Percentiles rank a stretch among this genome's conserved stretches.
phyloP scores from a whole-genome alignment of 495 filamentous ascomycete species.

The Hapsidospora chrysogenum region DNA sequence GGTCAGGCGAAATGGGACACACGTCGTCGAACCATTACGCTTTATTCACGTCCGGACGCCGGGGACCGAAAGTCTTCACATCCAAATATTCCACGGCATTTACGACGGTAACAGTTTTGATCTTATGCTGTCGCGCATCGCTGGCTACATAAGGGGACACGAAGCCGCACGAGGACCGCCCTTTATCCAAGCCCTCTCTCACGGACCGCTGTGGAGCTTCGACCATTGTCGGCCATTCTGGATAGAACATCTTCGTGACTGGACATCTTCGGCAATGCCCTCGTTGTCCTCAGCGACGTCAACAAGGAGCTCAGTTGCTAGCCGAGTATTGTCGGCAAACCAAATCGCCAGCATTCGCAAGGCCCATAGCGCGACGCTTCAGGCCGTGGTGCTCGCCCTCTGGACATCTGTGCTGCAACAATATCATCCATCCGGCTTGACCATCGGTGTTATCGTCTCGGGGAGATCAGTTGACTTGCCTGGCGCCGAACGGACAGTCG shows the following conservation, averaged over 20 bases:
- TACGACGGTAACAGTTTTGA: constrained; percentile 75
- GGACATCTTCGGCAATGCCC: background rate
- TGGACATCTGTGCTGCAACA: constrained; percentile 41
- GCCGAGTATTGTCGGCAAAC: constrained; percentile 11
- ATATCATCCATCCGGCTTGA: constrained; percentile 14
- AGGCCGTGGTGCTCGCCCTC: constrained; percentile 54
- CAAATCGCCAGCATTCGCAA: constrained; percentile 28
- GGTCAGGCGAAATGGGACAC: constrained; percentile 15
- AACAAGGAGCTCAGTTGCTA: too few relatives aligned
- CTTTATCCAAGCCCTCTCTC: constrained; percentile 34
- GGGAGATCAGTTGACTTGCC: constrained; percentile 51
- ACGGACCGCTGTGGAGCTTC: constrained; percentile 40
- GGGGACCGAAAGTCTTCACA: constrained; percentile 20
- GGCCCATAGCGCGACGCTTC: constrained; percentile 51
- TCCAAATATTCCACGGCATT: constrained; percentile 69
- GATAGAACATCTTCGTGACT: constrained; percentile 25
- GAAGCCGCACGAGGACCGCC: constrained; percentile 10
- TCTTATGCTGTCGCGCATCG: constrained; percentile 43
- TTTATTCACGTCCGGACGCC: constrained; percentile 21
- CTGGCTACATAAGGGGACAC: constrained; percentile 7
- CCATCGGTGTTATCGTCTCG: constrained; percentile 52
- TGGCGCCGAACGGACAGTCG: constrained; percentile 50
- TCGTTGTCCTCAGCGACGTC: background rate
- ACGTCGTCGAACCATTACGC: constrained; percentile 13
- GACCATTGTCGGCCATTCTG: constrained; percentile 49